Evolutionary conservation across 2,329 filamentous ascomycete genomes (phyloP), one percentile per base, ranked within the genome.

Genomic region (Aspergillus persii): DNA sequence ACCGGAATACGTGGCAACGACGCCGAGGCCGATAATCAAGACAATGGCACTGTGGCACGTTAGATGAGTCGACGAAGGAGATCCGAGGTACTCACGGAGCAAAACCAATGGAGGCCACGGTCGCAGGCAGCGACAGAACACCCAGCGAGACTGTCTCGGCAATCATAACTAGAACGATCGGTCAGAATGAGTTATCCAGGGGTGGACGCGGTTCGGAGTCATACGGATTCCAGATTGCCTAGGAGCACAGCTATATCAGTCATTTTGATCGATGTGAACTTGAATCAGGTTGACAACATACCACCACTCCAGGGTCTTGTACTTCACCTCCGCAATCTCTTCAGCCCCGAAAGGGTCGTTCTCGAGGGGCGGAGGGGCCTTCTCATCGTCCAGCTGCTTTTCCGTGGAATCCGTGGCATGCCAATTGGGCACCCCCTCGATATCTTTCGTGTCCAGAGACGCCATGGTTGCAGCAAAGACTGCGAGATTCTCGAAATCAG

Each of bases 91-190:
- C 71, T 59, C 64, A 75, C 74, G 82, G 80, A 15, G 83, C 74
- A 61, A 85, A 71, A 3, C 83, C 83, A 30, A 85, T 68, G 3
- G 71, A 69, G 1, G 82, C 79, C 12, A 85, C 74, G 1, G 79
- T 80, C 44, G 77, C 73, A 1, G 83, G 83, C 3, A 86, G 71
- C 2, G 81, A 81, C 5, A 86, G 75, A 27, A 84, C 80, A 12
- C 83, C 83, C 2, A 85, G 74, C 12, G 81, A 83, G 27, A 85
- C 79, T 11, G 81, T 83, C 64, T 85, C 83, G 8, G 82, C 83
- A 33, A 85, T 77, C 79, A 85, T 84, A 60, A 84, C 75, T 70
- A 50, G 57, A 8, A 9, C 26, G 30, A 48, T 15, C n/a, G 29
- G 50, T 49, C 18, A 53, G 27, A 26, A 4, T 4, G 44, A 47